Base-by-base conservation (phyloP, 1,284 basidiomycete genomes). In the Phlebopus sp. region DNA sequence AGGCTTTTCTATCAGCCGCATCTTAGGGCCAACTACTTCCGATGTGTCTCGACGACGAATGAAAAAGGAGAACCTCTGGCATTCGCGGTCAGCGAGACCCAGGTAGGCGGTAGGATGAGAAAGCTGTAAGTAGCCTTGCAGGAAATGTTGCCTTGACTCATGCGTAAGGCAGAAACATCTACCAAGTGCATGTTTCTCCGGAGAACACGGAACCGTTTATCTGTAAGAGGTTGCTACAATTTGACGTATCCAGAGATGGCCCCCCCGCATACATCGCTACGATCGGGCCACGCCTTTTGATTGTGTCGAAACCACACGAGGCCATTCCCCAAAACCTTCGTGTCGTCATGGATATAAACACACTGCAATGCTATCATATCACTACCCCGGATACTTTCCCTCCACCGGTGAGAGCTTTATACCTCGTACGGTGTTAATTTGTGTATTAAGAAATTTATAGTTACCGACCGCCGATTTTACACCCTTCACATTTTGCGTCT, bases 21-120 rank as follows among this genome's bases (percentile, higher is more conserved):
- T 36, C 37, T 50, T 7, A 5, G 19, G 18, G 42, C 43, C 7
- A 36, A 29, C 14, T 50, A 41, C 38, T 50, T 50, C 34, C 43
- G 37, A 14, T 49, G 48, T 35, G 17, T 49, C 8, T 40, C 37
- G 7, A 42, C 37, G 18, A 41, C 34, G 7, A 42, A 40, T 27
- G 10, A 36, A 4, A 37, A 31, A 5, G 48, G 48, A 5, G 34
- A 46, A 23, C 19, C 19, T 15, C 21, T 50, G 14, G 36, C 38
- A 11, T 50, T 45, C 27, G 37, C 44, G 13, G 19, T 50, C 27
- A 50, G 37, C 13, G 48, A 50, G 18, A 50, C 43, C 5, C 38
- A 46, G 39, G 32, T 46, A 13, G 48, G 48, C 3, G 31, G 6
- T 5, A 5, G 1, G 9, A 14, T 15, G 25, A 37, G 48, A 19